phyloP scores from a whole-genome alignment of 176 grass and related monocot species.

The Neostapfia colusana region DNA sequence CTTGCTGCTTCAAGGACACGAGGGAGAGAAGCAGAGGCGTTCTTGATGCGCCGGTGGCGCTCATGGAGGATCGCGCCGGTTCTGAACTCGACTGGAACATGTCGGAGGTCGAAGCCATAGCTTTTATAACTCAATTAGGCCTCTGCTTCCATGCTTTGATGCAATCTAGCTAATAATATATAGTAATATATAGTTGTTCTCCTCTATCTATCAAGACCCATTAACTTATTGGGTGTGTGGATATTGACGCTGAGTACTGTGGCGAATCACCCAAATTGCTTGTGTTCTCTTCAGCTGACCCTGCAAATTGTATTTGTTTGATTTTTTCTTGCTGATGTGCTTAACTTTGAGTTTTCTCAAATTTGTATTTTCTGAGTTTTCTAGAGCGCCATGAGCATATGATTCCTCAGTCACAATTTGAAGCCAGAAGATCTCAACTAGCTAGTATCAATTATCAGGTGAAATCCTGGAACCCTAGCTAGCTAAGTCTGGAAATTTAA shows the following conservation, averaged over 20 bases:
- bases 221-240: constrained; percentile 3
- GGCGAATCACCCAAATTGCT: constrained; percentile 5
- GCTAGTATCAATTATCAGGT: constrained; percentile 6
- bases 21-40: constrained; percentile 22
- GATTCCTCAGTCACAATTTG: neutral
- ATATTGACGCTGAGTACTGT: neutral
- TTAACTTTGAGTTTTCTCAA: constrained; percentile 11
- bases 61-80: constrained; percentile 7
- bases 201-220: neutral
- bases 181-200: neutral
- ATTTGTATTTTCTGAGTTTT: constrained; percentile 2
- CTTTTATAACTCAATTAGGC: constrained; percentile 4
- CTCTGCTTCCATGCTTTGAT: constrained; percentile 14
- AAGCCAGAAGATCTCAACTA: neutral
- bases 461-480: constrained; percentile 4
- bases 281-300: neutral
- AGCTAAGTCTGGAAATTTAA: neutral
- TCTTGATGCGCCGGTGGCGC: neutral
- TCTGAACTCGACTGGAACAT: constrained; percentile 17
- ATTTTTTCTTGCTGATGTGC: constrained; percentile 4
- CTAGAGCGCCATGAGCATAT: neutral
- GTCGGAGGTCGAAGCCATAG: too few relatives aligned
- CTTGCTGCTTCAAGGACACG: neutral
- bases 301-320: neutral
- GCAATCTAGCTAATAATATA: neutral